Evolutionary conservation across 139 green algal genomes (phyloP).

Genomic region (Edaphochlamys debaryana): DNA sequence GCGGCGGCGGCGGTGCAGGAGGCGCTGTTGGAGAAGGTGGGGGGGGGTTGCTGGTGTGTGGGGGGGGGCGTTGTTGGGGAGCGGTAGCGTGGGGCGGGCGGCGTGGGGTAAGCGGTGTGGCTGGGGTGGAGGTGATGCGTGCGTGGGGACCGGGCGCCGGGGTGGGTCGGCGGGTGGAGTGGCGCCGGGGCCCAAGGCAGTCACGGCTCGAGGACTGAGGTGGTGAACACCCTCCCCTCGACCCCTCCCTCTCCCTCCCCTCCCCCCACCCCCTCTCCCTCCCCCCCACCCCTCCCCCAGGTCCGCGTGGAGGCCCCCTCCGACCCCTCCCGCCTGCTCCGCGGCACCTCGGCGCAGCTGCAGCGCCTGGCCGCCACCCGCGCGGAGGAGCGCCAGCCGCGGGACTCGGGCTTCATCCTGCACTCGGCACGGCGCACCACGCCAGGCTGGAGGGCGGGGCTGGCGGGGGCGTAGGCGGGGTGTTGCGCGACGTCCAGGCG

Average conservation of each 20-base stretch:
- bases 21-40: neutral
- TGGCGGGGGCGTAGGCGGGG: conserved; percentile 11
- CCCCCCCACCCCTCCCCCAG: neutral
- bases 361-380: conserved; percentile 15
- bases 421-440: conserved; percentile 1
- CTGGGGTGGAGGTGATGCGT: no score
- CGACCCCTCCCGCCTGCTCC: conserved; percentile 34
- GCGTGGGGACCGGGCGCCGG: no score
- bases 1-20: neutral
- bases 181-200: no score
- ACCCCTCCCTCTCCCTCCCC: neutral
- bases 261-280: neutral
- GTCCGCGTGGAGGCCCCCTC: conserved; percentile 35
- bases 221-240: no score
- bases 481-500: neutral
- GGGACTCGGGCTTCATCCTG: conserved; percentile 47
- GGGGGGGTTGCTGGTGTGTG: neutral
- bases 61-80: neutral
- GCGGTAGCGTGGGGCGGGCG: neutral
- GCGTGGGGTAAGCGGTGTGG: no score
- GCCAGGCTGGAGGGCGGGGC: conserved; percentile 9
- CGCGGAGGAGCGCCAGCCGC: neutral
- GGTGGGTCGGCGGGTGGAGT: no score
- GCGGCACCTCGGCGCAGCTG: conserved; percentile 36
- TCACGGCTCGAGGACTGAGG: no score